These are phyloP conservation scores for Fusarium drepaniforme DNA, from an alignment of 2,329 filamentous ascomycete genomes.

Conservation along the genomic window DNA sequence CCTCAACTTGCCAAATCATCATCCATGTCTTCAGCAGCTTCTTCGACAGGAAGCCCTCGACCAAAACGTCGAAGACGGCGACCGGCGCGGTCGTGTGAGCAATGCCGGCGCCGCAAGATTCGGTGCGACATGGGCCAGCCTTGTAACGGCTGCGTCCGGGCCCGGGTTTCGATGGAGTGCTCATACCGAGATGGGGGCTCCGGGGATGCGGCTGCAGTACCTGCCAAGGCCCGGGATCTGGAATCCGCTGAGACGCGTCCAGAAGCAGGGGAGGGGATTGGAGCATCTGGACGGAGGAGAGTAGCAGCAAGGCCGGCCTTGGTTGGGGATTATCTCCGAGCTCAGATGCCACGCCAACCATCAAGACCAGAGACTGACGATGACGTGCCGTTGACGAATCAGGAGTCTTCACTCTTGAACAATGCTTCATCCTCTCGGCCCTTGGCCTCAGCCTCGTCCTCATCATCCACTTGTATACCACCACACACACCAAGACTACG, in stretches of 20 bases:
- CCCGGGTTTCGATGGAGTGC: constrained; percentile 39
- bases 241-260: not conserved
- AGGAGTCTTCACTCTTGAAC: not conserved
- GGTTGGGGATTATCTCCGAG: constrained; percentile 23
- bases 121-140: constrained; percentile 39
- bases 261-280: constrained; percentile 6
- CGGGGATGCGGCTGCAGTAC: not conserved
- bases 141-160: constrained; percentile 40
- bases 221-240: not conserved
- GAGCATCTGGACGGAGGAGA: not conserved
- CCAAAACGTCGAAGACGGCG: constrained; percentile 42
- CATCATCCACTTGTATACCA: constrained; percentile 32
- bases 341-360: constrained; percentile 6
- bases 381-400: not conserved
- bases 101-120: constrained; percentile 43
- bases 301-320: not conserved
- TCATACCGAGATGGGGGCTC: constrained; percentile 39
- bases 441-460: not conserved
- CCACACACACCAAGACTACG: constrained; percentile 40
- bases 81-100: constrained; percentile 42
- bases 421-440: not conserved
- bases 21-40: constrained; percentile 12
- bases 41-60: constrained; percentile 11
- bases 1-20: not conserved
- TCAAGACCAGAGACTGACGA: not conserved